A percentile compares a stretch with the other conserved stretches of the same genome.
Evolutionary conservation across 371 early-diverging fungal species (phyloP).

Genomic region (Choanephora cucurbitarum): DNA sequence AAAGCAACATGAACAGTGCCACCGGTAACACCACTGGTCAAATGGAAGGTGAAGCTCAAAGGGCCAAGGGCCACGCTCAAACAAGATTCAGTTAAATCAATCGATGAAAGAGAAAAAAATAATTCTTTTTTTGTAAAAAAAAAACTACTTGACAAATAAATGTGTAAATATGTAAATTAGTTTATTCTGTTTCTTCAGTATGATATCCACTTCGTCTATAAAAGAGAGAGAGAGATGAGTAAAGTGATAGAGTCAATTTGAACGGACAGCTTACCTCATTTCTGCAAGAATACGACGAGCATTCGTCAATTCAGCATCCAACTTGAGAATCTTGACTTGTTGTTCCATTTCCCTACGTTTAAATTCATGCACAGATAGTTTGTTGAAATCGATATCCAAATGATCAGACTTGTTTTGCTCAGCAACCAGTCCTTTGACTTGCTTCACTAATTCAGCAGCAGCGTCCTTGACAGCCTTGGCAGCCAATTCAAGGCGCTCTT

Average conservation of each 20-base stretch:
- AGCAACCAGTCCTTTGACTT: constrained; percentile 86
- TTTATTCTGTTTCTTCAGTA: constrained; percentile 49
- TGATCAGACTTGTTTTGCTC: constrained; percentile 55
- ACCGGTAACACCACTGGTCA: constrained; percentile 5
- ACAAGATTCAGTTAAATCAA: neutral
- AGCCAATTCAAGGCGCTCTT: constrained; percentile 88
- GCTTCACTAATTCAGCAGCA: constrained; percentile 87
- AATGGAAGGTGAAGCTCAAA: constrained; percentile 1
- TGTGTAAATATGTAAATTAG: no score
- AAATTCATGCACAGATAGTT: constrained; percentile 87
- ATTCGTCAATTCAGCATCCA: constrained; percentile 88
- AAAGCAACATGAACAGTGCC: neutral
- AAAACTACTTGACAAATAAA: no score
- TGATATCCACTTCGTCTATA: constrained; percentile 53
- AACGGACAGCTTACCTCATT: constrained; percentile 68
- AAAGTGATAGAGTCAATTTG: no score
- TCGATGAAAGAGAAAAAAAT: no score
- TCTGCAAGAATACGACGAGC: constrained; percentile 90
- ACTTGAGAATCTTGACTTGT: constrained; percentile 93
- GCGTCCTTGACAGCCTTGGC: constrained; percentile 94
- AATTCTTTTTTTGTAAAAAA: no score
- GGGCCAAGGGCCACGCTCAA: constrained; percentile 1
- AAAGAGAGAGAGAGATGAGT: neutral
- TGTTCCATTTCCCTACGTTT: constrained; percentile 97
- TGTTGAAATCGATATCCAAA: constrained; percentile 68